A percentile compares a stretch with the other conserved stretches of the same genome.
Conservation (phyloP, 1,284 basidiomycete species). For the Rhodotorula glutinis region DNA sequence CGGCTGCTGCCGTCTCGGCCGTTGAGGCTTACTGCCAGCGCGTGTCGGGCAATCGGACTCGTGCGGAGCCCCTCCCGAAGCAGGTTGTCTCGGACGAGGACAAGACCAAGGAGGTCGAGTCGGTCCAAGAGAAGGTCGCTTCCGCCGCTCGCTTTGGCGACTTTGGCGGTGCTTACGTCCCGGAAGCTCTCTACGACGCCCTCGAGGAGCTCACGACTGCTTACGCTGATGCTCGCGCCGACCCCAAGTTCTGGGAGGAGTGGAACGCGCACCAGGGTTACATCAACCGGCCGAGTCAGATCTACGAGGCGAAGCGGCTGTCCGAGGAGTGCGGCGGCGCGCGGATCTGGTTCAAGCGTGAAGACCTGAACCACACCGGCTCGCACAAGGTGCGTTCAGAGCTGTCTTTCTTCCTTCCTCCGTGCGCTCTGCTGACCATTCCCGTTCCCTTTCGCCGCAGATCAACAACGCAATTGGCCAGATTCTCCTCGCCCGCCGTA, state of each 20-base stretch:
- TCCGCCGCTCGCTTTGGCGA: conserved; percentile 80
- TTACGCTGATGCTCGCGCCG: conserved; percentile 77
- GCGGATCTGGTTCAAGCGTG: conserved; percentile 96
- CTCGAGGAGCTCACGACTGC: conserved; percentile 86
- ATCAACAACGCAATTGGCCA: conserved; percentile 47
- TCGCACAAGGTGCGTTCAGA: conserved; percentile 79
- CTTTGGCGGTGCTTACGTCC: conserved; percentile 96
- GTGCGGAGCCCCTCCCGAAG: conserved; percentile 23
- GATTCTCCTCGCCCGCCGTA: conserved; percentile 84
- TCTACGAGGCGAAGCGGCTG: conserved; percentile 72
- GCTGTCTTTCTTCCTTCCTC: no score
- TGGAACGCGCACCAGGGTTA: conserved; percentile 85
- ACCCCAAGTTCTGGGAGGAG: conserved; percentile 92
- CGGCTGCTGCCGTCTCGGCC: conserved; percentile 24
- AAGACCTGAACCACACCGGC: conserved; percentile 91
- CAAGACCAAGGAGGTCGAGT: conserved; percentile 22
- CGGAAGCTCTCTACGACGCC: conserved; percentile 89
- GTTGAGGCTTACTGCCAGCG: conserved; percentile 32
- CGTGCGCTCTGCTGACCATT: background rate
- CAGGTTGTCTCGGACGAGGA: conserved; percentile 11
- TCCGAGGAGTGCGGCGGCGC: conserved; percentile 78
- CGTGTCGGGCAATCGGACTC: conserved; percentile 33
- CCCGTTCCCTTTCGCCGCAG: no score
- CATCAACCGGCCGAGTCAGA: conserved; percentile 69
- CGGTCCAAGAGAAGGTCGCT: conserved; percentile 59